Evolutionary conservation across 495 filamentous ascomycete genomes (phyloP), one percentile per base, ranked within the genome.

Genomic region (Penicillium flavigenum): DNA sequence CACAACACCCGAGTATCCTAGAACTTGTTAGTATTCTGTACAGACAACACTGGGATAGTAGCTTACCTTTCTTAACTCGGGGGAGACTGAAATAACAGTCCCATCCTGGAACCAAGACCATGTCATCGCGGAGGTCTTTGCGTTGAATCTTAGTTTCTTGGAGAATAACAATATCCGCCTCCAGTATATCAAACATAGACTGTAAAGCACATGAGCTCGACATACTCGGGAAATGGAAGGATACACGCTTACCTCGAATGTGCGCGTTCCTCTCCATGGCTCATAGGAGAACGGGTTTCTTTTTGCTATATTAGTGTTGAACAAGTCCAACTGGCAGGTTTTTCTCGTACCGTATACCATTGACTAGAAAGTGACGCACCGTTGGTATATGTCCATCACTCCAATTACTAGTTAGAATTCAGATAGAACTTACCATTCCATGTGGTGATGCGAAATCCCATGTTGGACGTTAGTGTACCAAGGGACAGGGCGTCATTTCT

Each of bases 131-230:
- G 2, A 98, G 79, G 63, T 98, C 93, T 67, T 96, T 97, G 20
- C 88, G 83, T 67, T 98, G 94, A 48, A 98, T 97, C 74, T 96
- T 98, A 26, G 90, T 88, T 71, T 98, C 94, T 69, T 98, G 94
- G 74, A 98, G 89, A 60, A 96, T 82, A 19, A 97, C 86, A 59
- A 98, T 93, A 65, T 98, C 94, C 44, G 93, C 90, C 67, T 93
- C 89, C 20, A 98, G 83, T 39, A 86, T 91, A 57, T 96, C 89
- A 72, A 98, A 97, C 93, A 97, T 98, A 56, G 85, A 84, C 82
- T 91, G 52, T 22, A 24, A 19, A 11, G 20, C 2, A 43, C 22
- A 46, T 59, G 34, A 41, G 24, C 48, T 24, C 17, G 2, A 54
- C 11, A 20, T 27, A 38, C n/a, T 36, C 42, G 2, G 12, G 42